Base-by-base conservation (phyloP, 768 basidiomycete species). In the Suillus clintonianus region DNA sequence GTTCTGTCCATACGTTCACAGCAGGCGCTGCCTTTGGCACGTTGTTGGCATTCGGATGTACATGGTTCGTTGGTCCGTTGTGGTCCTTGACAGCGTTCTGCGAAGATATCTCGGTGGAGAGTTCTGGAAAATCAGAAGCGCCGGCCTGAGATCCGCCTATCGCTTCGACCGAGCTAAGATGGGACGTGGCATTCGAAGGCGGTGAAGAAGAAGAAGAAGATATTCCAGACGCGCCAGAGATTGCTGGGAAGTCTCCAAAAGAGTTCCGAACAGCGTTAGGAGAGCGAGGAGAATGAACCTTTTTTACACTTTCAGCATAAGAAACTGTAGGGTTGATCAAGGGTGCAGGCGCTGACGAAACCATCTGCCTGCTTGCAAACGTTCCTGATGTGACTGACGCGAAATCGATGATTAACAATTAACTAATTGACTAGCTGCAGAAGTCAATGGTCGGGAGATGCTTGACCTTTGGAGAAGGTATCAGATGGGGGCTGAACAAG, bases 221-320 rank as follows among this genome's bases (percentile, higher is more conserved):
- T n/a, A 56, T 22, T 15, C 32, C 53, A 53, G 63, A 34, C 30
- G 53, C 61, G 34, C 48, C 43, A 59, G 41, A 19, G 61, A 34
- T 24, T 39, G 54, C 30, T 53, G 61, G n/a, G n/a, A 50, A 22
- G 37, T 62, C 56, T 60, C 50, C 59, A 36, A 45, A 56, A 64
- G 66, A 47, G 47, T 58, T 62, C 17, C 39, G 37, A 57, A 41
- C 8, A 41, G 7, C 2, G n/a, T 63, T 63, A 43, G 74, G 65
- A 67, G 69, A 70, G 53, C 67, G 75, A 61, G 77, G 74, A 60
- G 75, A 77, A 64, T 84, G 76, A 3, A 82, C 82, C 69, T 80
- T 83, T 75, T 80, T 83, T 63, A 82, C 84, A 51, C 80, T 81
- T 57, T 86, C 80, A 42, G 85, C 85, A 67, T 89, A 89, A 34